Evolutionary conservation across 805 yeast species (phyloP).

Genomic region (Scheffersomyces coipomensis): DNA sequence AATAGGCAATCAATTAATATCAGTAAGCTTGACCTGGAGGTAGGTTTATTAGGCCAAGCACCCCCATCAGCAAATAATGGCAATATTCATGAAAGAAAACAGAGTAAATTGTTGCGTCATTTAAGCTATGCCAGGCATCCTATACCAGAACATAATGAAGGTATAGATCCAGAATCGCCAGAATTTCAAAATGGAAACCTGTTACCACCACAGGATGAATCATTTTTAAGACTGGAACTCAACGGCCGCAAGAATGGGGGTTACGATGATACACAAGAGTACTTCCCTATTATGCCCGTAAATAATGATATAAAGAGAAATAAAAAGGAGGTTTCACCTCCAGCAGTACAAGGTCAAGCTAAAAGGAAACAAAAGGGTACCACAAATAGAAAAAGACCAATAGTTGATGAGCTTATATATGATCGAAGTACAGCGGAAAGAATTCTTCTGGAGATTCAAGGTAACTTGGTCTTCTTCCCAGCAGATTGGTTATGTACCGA

Average conservation of each 20-base stretch:
- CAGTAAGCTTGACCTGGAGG: slow-evolving; percentile 23
- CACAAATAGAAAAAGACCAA: slow-evolving; percentile 30
- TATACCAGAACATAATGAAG: slow-evolving; percentile 3
- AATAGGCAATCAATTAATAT: slow-evolving; percentile 19
- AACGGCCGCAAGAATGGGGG: too few species aligned
- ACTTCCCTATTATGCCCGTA: neutral
- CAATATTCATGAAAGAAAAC: neutral
- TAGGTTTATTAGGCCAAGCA: slow-evolving; percentile 35
- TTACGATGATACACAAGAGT: neutral
- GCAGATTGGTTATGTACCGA: slow-evolving; percentile 86
- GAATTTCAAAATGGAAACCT: too few species aligned
- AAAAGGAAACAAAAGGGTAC: slow-evolving; percentile 33
- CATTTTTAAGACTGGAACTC: too few species aligned
- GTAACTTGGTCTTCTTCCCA: slow-evolving; percentile 90
- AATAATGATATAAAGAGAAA: neutral
- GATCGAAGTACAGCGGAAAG: slow-evolving; percentile 78
- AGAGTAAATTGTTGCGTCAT: slow-evolving; percentile 1
- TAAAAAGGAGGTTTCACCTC: neutral
- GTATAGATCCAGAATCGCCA: too few species aligned
- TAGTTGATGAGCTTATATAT: slow-evolving; percentile 49
- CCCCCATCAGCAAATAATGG: slow-evolving; percentile 18
- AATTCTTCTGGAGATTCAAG: slow-evolving; percentile 69
- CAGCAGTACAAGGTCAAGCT: slow-evolving; percentile 3
- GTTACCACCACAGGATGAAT: too few species aligned
- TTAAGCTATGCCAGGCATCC: neutral